Evolutionary conservation across 1,139 yeast species (phyloP), one percentile per base, ranked within the genome.

Genomic region (Starmera stellimalicola): DNA sequence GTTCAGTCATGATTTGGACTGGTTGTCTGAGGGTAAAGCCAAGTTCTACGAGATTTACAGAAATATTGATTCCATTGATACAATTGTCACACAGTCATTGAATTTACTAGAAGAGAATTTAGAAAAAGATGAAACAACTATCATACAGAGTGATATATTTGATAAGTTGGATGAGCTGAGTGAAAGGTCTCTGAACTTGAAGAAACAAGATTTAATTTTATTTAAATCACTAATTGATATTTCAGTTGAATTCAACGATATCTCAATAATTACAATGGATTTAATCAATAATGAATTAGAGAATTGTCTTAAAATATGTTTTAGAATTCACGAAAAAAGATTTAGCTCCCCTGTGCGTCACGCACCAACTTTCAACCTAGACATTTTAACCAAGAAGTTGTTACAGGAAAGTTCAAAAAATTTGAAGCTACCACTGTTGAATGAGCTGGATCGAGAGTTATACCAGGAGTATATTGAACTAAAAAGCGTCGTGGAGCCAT

Each of bases 171-270:
- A 56, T 34, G 35, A 41, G 15, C 47, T 61, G 26, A 39, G 45
- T 27, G 37, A 41, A 23, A 34, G 46, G 0, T 46, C 55, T 16
- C 36, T 51, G 14, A 55, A 52, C 22, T 57, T 71, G 25, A 48
- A 47, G 65, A 60, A 38, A 44, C 50, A 35, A 45, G 63, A 11
- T 32, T 42, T 54, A 30, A 42, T 66, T 7, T 48, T 62, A 7
- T 42, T 57, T 2, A 69, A 73, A 45, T 55, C 57, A 27, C 62
- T 62, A 33, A 58, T 77, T 9, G 80, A 73, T 38, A 57, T 77
- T 7, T 65, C 81, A 1, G 58, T 67, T 10, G 78, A 74, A 40
- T 77, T 68, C 55, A 58, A 65, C 33, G 93, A 81, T 45, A 60
- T 81, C 26, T 65, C 63, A 34, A 63, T 63, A 30, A 59, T 59